Evolutionary conservation across 805 yeast species (phyloP).

Genomic region (Yarrowia deformans): DNA sequence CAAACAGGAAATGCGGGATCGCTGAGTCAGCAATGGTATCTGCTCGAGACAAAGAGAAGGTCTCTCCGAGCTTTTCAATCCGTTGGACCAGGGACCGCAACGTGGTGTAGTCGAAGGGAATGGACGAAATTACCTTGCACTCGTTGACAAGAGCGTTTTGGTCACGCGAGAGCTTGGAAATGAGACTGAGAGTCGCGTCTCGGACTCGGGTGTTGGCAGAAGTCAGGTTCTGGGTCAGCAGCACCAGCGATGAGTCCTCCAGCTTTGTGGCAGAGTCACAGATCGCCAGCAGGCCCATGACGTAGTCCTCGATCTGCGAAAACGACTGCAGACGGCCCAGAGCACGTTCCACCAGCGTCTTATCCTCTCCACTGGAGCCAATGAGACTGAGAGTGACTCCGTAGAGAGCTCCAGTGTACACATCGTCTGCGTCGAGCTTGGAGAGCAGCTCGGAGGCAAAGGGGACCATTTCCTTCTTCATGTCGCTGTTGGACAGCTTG

Average conservation of each 20-base stretch:
- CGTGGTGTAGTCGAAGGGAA: constrained; percentile 70
- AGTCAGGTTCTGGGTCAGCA: neutral
- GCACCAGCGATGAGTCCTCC: neutral
- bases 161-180: constrained; percentile 16
- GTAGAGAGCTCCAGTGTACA: constrained; percentile 17
- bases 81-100: constrained; percentile 79
- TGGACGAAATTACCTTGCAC: constrained; percentile 63
- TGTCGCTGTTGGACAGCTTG: neutral
- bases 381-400: constrained; percentile 13
- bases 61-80: constrained; percentile 63
- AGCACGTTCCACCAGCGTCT: neutral
- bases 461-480: neutral
- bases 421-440: neutral
- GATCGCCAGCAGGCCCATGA: neutral
- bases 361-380: neutral
- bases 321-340: neutral
- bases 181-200: constrained; percentile 1
- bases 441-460: neutral
- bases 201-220: neutral
- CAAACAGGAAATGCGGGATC: constrained; percentile 63
- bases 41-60: constrained; percentile 51
- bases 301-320: neutral
- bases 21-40: constrained; percentile 46
- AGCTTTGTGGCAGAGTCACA: neutral
- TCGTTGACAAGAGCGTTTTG: constrained; percentile 40